Conservation (phyloP, 2,329 filamentous ascomycete species). For the Lecanicillium sp. region DNA sequence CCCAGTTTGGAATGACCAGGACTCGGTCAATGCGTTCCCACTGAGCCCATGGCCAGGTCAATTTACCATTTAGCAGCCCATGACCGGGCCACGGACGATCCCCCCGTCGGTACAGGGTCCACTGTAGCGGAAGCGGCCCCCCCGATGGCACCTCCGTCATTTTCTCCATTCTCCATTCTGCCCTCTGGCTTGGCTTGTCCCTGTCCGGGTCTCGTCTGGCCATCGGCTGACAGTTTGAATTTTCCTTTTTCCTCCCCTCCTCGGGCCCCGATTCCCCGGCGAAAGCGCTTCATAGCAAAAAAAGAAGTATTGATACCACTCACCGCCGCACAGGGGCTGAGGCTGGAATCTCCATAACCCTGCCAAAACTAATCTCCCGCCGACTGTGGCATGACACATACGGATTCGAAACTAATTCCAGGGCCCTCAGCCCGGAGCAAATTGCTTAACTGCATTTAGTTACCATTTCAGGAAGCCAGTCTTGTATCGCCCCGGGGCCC, state of each 20-base stretch:
- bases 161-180: constrained; percentile 7
- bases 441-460: background rate
- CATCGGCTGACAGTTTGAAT: constrained; percentile 10
- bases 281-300: too few relatives aligned
- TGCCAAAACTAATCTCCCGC: background rate
- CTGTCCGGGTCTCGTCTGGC: constrained; percentile 8
- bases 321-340: constrained; percentile 8
- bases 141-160: constrained; percentile 11
- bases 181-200: too few relatives aligned
- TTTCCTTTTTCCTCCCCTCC: constrained; percentile 7
- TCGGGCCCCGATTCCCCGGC: too few relatives aligned
- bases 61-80: background rate
- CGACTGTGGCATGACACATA: background rate
- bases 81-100: constrained; percentile 13
- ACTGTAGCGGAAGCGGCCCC: constrained; percentile 7
- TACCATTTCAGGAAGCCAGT: background rate
- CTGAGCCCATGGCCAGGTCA: background rate
- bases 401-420: too few relatives aligned
- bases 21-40: background rate
- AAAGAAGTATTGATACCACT: constrained; percentile 1
- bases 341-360: constrained; percentile 1
- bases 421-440: background rate
- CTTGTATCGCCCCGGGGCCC: too few relatives aligned
- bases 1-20: constrained; percentile 5
- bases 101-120: constrained; percentile 11